A percentile compares a stretch with the other conserved stretches of the same genome.
phyloP scores from a whole-genome alignment of 805 yeast species.

The Sugiyamaella marilandica region DNA sequence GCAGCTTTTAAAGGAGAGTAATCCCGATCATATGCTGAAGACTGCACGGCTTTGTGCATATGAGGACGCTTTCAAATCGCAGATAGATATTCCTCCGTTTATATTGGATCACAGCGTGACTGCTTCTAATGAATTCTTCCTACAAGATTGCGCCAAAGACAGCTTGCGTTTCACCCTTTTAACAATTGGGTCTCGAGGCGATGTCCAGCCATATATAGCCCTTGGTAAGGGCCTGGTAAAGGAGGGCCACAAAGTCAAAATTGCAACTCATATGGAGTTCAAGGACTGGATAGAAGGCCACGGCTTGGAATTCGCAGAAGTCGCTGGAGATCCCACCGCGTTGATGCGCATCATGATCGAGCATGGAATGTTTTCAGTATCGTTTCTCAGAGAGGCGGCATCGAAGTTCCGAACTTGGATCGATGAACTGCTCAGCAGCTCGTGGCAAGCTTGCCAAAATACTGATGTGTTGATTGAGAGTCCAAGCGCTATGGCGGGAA shows the following conservation, averaged over 20 bases:
- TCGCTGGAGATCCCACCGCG: conserved; percentile 92
- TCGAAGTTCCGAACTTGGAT: conserved; percentile 80
- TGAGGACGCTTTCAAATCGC: conserved; percentile 51
- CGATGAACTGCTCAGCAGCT: conserved; percentile 56
- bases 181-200: conserved; percentile 95
- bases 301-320: conserved; percentile 61
- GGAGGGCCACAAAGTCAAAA: conserved; percentile 82
- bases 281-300: conserved; percentile 63
- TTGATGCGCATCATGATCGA: conserved; percentile 89
- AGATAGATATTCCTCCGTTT: conserved; percentile 20
- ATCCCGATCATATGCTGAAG: conserved; percentile 31
- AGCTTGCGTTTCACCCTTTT: conserved; percentile 29
- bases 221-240: conserved; percentile 68
- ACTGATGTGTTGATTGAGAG: conserved; percentile 85
- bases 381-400: conserved; percentile 79
- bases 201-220: conserved; percentile 94
- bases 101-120: conserved; percentile 2
- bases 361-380: conserved; percentile 81
- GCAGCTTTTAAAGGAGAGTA: conserved; percentile 4
- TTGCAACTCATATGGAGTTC: conserved; percentile 84
- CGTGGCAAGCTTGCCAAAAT: conserved; percentile 84
- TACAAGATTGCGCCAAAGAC: conserved; percentile 4
- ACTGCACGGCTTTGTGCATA: conserved; percentile 60
- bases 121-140: conserved; percentile 6
- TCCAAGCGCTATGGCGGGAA: conserved; percentile 95